Evolutionary conservation across 2,329 filamentous ascomycete genomes (phyloP).

Genomic region (Mollisiaceae sp.): DNA sequence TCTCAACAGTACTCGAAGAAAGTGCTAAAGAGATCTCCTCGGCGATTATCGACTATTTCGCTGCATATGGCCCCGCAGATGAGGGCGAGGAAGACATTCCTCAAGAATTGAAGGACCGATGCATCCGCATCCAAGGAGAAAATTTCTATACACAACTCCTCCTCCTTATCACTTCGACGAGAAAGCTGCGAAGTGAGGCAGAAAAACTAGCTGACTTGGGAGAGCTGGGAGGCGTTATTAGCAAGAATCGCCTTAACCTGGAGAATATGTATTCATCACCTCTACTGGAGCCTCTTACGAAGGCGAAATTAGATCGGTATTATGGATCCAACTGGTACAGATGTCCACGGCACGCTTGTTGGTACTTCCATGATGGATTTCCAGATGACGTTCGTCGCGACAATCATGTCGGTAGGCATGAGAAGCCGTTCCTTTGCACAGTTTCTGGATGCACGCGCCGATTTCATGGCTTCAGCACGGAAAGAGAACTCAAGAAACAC

Average conservation of each 20-base stretch:
- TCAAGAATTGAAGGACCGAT: background rate
- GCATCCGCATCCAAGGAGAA: background rate
- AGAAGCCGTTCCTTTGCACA: constrained; percentile 45
- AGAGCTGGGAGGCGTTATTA: constrained; percentile 5
- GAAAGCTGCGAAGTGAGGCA: background rate
- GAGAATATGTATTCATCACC: constrained; percentile 9
- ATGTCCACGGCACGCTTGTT: constrained; percentile 47
- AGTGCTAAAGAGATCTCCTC: background rate
- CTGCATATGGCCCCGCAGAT: constrained; percentile 13
- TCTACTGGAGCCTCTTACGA: background rate
- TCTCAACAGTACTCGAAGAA: constrained; percentile 7
- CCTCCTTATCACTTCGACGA: background rate
- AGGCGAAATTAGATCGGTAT: constrained; percentile 17
- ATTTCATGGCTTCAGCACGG: constrained; percentile 42
- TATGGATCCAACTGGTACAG: constrained; percentile 47
- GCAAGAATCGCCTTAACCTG: constrained; percentile 9
- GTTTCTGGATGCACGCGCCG: constrained; percentile 40
- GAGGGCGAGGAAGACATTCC: background rate
- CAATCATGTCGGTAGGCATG: constrained; percentile 45
- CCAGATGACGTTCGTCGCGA: constrained; percentile 40
- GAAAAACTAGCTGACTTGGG: background rate
- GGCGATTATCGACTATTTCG: background rate
- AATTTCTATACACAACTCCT: background rate
- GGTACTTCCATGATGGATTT: constrained; percentile 50
- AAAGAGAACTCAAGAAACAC: constrained; percentile 44